Evolutionary conservation across 202 grass and related monocot genomes (phyloP).

Genomic region (Schoenoplectus triqueter): DNA sequence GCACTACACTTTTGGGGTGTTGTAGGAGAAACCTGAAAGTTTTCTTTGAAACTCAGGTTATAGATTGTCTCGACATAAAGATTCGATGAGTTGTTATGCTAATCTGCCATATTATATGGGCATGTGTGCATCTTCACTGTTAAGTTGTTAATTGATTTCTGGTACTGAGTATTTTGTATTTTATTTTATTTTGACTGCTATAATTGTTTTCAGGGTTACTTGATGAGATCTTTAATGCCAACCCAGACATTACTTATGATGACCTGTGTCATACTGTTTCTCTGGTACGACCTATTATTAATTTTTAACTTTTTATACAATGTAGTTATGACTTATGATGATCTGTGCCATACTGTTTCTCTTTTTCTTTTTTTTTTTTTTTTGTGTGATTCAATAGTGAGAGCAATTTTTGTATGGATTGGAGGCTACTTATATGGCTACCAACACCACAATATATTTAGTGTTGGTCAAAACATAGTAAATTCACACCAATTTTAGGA

Average conservation of each 20-base stretch:
- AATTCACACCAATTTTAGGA: not conserved
- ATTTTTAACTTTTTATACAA: not conserved
- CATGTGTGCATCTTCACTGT: not conserved
- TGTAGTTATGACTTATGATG: too few species aligned
- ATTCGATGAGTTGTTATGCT: not conserved
- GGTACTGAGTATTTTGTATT: too few species aligned
- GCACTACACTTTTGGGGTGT: too few species aligned
- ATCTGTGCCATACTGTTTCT: too few species aligned
- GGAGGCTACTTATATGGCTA: not conserved
- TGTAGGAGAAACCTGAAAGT: not conserved
- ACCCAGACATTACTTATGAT: slow-evolving; percentile 67
- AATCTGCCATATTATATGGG: not conserved
- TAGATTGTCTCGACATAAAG: not conserved
- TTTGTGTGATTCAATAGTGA: not conserved
- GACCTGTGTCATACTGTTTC: slow-evolving; percentile 71
- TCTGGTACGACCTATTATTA: slow-evolving; percentile 52
- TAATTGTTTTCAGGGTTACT: slow-evolving; percentile 70
- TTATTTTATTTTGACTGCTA: slow-evolving; percentile 15
- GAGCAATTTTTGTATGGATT: not conserved
- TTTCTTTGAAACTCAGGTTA: not conserved
- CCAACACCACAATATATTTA: not conserved
- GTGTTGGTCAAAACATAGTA: not conserved
- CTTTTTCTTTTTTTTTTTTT: not conserved
- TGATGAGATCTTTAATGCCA: slow-evolving; percentile 65
- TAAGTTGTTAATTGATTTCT: not conserved